Conservation (phyloP, 2,329 filamentous ascomycete genomes). For the Pestalotiopsis sp. region DNA sequence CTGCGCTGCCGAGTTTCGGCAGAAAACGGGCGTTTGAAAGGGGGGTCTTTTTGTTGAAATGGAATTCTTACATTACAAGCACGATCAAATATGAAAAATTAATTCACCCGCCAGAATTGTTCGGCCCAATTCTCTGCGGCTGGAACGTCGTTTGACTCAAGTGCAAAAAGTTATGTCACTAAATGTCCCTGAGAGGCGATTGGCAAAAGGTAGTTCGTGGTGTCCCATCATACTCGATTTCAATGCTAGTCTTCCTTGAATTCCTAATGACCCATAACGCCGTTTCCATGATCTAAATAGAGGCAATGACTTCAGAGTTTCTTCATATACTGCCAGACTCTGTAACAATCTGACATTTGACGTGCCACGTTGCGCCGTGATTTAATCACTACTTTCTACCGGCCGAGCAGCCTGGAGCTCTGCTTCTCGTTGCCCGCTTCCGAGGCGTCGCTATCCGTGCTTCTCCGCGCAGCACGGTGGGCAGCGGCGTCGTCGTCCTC, state of each 20-base stretch:
- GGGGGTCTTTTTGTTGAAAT: neutral
- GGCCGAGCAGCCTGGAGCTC: slow-evolving; percentile 11
- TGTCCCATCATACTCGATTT: neutral
- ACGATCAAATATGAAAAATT: neutral
- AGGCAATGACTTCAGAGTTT: neutral
- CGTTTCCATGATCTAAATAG: neutral
- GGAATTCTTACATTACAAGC: neutral
- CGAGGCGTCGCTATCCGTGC: neutral
- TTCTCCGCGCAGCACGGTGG: neutral
- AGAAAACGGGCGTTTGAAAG: neutral
- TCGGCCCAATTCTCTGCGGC: neutral
- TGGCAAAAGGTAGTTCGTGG: no score
- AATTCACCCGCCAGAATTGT: neutral
- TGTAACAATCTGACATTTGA: no score
- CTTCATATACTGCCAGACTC: neutral
- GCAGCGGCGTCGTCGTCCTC: slow-evolving; percentile 55
- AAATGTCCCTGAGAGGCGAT: neutral
- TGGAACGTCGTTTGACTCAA: neutral
- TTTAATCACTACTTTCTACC: neutral
- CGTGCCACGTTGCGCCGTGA: neutral
- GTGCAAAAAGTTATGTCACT: slow-evolving; percentile 5
- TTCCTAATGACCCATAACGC: neutral
- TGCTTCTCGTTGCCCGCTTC: slow-evolving; percentile 10
- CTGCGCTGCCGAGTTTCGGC: neutral
- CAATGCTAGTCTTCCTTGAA: neutral